Conservation (phyloP, 345 rosid genomes). For the Eucalyptus cloeziana region DNA sequence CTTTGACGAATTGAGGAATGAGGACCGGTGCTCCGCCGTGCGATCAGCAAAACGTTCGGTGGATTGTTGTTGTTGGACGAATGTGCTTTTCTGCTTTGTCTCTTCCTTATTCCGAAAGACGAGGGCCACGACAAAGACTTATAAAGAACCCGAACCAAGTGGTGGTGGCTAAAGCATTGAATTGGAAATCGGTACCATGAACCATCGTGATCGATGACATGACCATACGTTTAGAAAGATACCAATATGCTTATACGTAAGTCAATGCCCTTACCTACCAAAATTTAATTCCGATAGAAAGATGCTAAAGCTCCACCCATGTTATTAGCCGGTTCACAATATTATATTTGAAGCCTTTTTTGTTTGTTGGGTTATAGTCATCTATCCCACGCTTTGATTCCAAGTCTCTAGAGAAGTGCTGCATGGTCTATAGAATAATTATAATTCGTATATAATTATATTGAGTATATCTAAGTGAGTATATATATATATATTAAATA, state of each 20-base stretch:
- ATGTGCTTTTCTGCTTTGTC: background rate
- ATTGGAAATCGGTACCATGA: background rate
- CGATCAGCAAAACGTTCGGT: background rate
- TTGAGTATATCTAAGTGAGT: too few relatives aligned
- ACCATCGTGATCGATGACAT: background rate
- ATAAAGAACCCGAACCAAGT: background rate
- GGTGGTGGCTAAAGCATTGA: background rate
- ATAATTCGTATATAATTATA: too few relatives aligned
- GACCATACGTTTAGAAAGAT: background rate
- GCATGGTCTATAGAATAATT: background rate
- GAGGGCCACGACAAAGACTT: background rate
- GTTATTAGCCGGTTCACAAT: background rate
- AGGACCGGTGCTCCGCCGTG: background rate
- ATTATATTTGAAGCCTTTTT: background rate
- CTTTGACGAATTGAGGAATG: background rate
- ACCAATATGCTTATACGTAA: background rate
- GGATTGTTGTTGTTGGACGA: background rate
- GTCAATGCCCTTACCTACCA: background rate
- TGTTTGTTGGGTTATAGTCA: background rate
- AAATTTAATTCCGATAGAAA: background rate
- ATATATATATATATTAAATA: too few relatives aligned
- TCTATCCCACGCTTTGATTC: background rate
- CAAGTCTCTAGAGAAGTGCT: background rate
- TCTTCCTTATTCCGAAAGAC: background rate
- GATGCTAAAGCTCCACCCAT: background rate